Evolutionary conservation across 495 filamentous ascomycete species (phyloP), one percentile per base, ranked within the genome.

Genomic region (Tuber brumale): DNA sequence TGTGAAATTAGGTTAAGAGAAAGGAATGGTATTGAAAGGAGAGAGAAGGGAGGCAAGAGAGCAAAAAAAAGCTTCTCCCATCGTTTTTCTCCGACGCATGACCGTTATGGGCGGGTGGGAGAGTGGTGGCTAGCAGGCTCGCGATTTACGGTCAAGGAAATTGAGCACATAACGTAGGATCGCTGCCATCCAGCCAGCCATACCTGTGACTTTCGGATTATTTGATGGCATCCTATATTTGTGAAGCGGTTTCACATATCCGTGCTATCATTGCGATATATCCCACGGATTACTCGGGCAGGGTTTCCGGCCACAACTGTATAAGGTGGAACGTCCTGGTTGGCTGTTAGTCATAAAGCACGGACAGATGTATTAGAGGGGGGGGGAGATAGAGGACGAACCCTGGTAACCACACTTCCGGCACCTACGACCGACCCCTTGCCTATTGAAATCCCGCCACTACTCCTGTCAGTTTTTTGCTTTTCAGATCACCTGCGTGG

Each of bases 381-480:
- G n/a, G n/a, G n/a, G n/a, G n/a, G 14, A 16, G 41, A 73, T 42
- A 27, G n/a, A 66, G 46, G 72, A 84, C 87, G 77, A 86, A 95
- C 93, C 87, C 91, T 95, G 0, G 93, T 95, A 21, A 97, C 94
- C 69, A 97, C 90, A 80, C 92, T 93, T 1, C 93, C 94, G 21
- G 95, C 93, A 18, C 93, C 94, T 73, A 97, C 88, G 0, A 91
- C 92, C 27, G 88, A 88, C 5, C 94, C 95, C 77, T 88, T 91
- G 9, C 93, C 93, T 77, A 97, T 92, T 69, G 85, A 92, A 48
- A 95, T 89, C 2, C 94, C 94, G 2, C 92, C 74, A 46, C 81
- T 82, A 31, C 72, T 45, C 42, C 70, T 35, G 39, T 27, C 16
- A 37, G 41, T 80, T 71, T 27, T 42, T n/a, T n/a, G 42, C 21